A percentile compares a stretch with the other conserved stretches of the same genome.
These are phyloP conservation scores for Naematelia aurantialba DNA, from an alignment of 768 basidiomycete species.

Conservation along the genomic window DNA sequence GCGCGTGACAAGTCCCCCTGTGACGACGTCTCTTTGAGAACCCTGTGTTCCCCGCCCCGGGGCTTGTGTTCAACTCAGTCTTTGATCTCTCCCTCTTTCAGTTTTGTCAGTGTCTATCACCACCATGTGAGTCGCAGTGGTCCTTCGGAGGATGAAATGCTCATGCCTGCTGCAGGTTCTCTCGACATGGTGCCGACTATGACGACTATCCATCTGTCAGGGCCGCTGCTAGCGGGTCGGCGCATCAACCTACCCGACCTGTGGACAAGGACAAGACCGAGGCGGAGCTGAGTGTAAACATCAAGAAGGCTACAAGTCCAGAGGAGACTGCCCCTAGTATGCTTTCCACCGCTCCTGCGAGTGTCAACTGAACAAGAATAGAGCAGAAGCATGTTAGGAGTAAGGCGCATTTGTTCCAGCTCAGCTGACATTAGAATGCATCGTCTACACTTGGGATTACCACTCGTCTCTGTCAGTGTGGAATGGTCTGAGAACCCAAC, in stretches of 20 bases:
- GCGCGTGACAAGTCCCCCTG: too few relatives aligned
- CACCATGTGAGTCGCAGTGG: constrained; percentile 4
- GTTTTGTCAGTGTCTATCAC: background rate
- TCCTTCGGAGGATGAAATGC: background rate
- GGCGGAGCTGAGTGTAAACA: constrained; percentile 84
- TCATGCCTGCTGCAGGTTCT: constrained; percentile 23
- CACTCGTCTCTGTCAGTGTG: constrained; percentile 96
- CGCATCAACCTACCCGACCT: constrained; percentile 88
- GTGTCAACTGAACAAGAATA: constrained; percentile 9
- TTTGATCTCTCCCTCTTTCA: background rate
- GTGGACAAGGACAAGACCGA: constrained; percentile 99
- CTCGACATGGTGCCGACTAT: constrained; percentile 32
- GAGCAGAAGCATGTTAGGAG: constrained; percentile 98
- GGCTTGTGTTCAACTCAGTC: background rate
- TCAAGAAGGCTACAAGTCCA: constrained; percentile 95
- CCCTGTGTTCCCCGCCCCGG: background rate
- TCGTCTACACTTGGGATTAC: constrained; percentile 99
- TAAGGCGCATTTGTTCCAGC: constrained; percentile 48
- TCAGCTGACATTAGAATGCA: constrained; percentile 68
- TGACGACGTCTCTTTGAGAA: background rate
- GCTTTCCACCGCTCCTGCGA: background rate
- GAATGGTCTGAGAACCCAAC: constrained; percentile 93
- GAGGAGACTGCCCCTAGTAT: constrained; percentile 86
- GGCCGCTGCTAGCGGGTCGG: constrained; percentile 32
- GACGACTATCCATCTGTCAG: constrained; percentile 55